phyloP scores from a whole-genome alignment of 1,139 yeast species.

The Waltiozyma sp. region DNA sequence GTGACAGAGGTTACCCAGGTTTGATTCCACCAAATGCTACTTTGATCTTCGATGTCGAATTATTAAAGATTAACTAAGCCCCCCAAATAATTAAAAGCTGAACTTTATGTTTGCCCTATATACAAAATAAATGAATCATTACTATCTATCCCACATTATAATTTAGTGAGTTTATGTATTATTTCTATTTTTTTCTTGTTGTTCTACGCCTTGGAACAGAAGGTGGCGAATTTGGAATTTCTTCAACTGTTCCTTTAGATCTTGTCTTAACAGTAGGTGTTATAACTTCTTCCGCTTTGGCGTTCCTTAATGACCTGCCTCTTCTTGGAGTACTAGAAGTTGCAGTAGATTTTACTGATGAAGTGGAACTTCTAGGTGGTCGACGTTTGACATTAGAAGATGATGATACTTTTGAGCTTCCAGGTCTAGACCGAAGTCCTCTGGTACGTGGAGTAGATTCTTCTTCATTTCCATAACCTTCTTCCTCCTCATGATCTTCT shows the following conservation, averaged over 20 bases:
- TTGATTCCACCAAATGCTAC: slow-evolving; percentile 67
- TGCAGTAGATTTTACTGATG: slow-evolving; percentile 5
- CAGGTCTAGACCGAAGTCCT: not conserved
- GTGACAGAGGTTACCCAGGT: slow-evolving; percentile 64
- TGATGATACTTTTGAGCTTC: no score
- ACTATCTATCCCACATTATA: no score
- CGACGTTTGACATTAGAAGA: not conserved
- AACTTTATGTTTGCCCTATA: not conserved
- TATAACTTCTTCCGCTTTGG: not conserved
- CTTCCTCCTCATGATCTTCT: slow-evolving; percentile 2
- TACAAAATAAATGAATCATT: not conserved
- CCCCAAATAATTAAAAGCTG: not conserved
- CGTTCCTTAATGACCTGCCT: slow-evolving; percentile 2
- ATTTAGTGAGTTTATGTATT: no score
- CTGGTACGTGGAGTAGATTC: slow-evolving; percentile 15
- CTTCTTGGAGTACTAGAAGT: slow-evolving; percentile 10
- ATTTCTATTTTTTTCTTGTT: slow-evolving; percentile 7
- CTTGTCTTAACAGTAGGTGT: not conserved
- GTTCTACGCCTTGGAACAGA: slow-evolving; percentile 2
- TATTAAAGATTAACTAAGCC: slow-evolving; percentile 58
- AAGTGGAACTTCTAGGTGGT: slow-evolving; percentile 8
- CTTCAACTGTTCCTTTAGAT: not conserved
- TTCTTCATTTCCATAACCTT: slow-evolving; percentile 5
- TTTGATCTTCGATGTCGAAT: slow-evolving; percentile 46
- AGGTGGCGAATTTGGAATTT: not conserved